Evolutionary conservation across 176 grass and related monocot species (phyloP), one percentile per base, ranked within the genome.

Genomic region (Hsuehochloa calcarea): DNA sequence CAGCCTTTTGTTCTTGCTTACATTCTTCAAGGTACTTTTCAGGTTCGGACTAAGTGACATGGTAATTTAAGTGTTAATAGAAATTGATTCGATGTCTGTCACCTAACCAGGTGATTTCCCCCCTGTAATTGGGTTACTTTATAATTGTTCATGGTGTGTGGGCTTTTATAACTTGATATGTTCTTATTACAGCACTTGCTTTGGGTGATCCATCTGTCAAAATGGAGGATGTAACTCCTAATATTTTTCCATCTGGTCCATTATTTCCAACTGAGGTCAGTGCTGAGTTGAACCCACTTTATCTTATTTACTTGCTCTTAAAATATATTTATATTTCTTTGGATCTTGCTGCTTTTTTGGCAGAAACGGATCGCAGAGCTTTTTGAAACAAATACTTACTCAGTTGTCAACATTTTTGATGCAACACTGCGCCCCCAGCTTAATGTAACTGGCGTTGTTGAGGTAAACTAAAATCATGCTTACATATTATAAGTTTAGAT

Each of bases 371-470:
- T 89, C 7, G 86, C 91, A 27, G 86, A 98, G 47, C 81, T 98
- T 80, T 98, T 98, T 65, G 96, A 95, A 91, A 94, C 77, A 58
- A 98, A 98, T 79, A 96, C 96, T 49, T 96, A 98, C 41, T 95
- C 96, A 43, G 96, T 98, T 17, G 96, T 98, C 70, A 96, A 98
- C 65, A 96, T 96, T 64, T 98, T 98, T 82, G 91, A 98, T 86
- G 84, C 92, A 61, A 98, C 96, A 75, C 82, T 98, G 80, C 91
- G 93, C 20, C 91, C 96, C 62, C 93, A 95, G 54, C 90, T 98
- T 76, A 98, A 96, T 78, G 73, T 95, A 64, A 99, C 93, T 83
- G 91, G 96, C 47, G 88, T 93, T 87, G 91, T 98, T 75, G 96
- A 96, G 96, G 96, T 95, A 89, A 89, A 79, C 59, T 63, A 25